Base-by-base conservation (phyloP, 371 early-diverging fungal species). In the Dentiscutata heterogama region DNA sequence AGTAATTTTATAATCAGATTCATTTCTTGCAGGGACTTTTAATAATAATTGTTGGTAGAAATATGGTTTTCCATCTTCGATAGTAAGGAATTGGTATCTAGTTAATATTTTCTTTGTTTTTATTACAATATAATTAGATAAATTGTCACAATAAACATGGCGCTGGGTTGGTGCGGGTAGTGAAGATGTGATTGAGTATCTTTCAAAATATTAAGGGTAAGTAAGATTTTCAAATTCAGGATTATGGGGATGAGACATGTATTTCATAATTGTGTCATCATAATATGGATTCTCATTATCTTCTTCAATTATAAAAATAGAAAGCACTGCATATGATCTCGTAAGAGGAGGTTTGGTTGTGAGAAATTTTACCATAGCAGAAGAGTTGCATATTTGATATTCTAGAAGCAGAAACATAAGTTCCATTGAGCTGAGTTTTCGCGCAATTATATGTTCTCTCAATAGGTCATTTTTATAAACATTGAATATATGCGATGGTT, bases 141-240 rank as follows among this genome's bases (percentile, higher is more conserved):
- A 25, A 25, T 0, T 2, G 25, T 63, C 63, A 16, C 2, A 25
- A 25, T 63, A 63, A 22, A 63, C 25, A 10, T 53, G 53, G 25
- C 25, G 63, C 2, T 7, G 63, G 18, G 63, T 2, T 22, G n/a
- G 3, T 5, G 3, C 25, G 25, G 25, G 3, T 25, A 25, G 10
- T 4, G 63, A 63, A 22, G 63, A 25, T 5, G 63, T 22, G 0
- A 63, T 63, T 18, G 25, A 22, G 2, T 63, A 63, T 6, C 25
- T 63, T 63, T 63, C 63, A 25, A 4, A 63, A 63, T 63, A 63
- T n/a, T n/a, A n/a, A n/a, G n/a, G n/a, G n/a, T n/a, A n/a, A n/a
- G n/a, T n/a, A n/a, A n/a, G n/a, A n/a, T 63, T 63, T 3, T 63
- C 63, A 10, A 63, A 8, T 63, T 63, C 8, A 63, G 63, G 2